Percentiles rank a stretch among this genome's conserved stretches.
These are phyloP conservation scores for Reticulascus tulasneorum DNA, from an alignment of 2,329 filamentous ascomycete genomes.

Conservation along the genomic window DNA sequence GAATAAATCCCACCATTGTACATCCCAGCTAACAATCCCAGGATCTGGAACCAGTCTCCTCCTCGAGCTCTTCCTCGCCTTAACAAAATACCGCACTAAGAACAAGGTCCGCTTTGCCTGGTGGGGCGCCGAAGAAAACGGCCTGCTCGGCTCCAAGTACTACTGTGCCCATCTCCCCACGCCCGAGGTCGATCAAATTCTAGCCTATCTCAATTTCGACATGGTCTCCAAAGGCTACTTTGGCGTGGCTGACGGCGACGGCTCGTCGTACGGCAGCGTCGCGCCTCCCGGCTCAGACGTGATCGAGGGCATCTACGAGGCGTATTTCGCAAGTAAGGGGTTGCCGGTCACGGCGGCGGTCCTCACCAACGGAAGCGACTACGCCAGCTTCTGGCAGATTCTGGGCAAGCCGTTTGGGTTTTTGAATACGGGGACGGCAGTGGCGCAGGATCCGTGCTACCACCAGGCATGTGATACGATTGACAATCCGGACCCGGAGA, in stretches of 20 bases:
- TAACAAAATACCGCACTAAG: conserved; percentile 29
- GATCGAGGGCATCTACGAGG: conserved; percentile 27
- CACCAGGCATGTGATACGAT: conserved; percentile 36
- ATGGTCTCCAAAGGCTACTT: conserved; percentile 34
- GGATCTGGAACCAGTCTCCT: conserved; percentile 36
- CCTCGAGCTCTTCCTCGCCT: conserved; percentile 36
- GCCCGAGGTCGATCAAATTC: conserved; percentile 29
- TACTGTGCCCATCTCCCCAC: conserved; percentile 32
- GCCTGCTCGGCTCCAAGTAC: conserved; percentile 29
- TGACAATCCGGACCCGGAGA: conserved; percentile 32
- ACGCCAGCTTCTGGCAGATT: conserved; percentile 54
- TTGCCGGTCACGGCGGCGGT: conserved; percentile 23
- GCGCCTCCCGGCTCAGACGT: conserved; percentile 28
- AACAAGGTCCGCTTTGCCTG: conserved; percentile 38
- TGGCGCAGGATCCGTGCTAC: conserved; percentile 31
- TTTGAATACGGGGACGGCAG: conserved; percentile 57
- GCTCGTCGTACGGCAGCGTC: conserved; percentile 31
- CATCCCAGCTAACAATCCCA: not conserved
- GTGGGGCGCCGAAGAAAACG: conserved; percentile 44
- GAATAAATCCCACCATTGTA: not conserved
- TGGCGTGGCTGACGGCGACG: conserved; percentile 31
- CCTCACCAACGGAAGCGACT: conserved; percentile 51
- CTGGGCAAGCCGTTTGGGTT: conserved; percentile 51
- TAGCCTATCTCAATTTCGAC: conserved; percentile 38
- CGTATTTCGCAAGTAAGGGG: conserved; percentile 27